phyloP scores from a whole-genome alignment of 139 green algal species.

The Micromonas commoda region DNA sequence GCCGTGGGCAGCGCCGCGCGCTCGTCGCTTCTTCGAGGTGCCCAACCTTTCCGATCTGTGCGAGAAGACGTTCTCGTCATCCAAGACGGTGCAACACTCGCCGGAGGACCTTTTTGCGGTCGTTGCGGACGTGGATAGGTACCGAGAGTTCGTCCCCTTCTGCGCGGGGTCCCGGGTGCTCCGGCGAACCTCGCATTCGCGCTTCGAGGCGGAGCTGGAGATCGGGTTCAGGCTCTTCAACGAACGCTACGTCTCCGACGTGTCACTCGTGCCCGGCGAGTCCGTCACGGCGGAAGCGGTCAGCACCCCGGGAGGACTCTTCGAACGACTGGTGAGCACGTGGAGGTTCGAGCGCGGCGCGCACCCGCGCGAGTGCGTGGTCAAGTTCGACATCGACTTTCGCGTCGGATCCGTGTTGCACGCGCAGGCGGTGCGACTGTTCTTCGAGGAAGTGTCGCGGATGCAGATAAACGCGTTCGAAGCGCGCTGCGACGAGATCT shows the following conservation, averaged over 20 bases:
- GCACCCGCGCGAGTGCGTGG: conserved; percentile 35
- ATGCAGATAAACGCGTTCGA: conserved; percentile 84
- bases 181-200: background rate
- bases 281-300: conserved; percentile 33
- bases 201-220: conserved; percentile 83
- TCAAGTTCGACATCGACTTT: conserved; percentile 81
- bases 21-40: background rate
- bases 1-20: background rate
- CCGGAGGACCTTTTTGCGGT: conserved; percentile 75
- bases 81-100: conserved; percentile 15
- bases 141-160: conserved; percentile 85
- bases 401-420: conserved; percentile 79
- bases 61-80: background rate
- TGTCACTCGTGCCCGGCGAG: conserved; percentile 50
- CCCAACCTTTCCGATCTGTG: background rate
- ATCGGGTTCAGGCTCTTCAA: conserved; percentile 82
- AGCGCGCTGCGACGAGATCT: conserved; percentile 60
- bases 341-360: conserved; percentile 55
- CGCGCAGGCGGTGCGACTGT: conserved; percentile 41
- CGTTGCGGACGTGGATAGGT: conserved; percentile 72
- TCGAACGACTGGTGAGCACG: conserved; percentile 70
- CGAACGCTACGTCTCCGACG: conserved; percentile 68
- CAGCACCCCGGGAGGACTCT: conserved; percentile 54
- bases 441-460: conserved; percentile 72
- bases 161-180: conserved; percentile 60